A percentile compares a stretch with the other conserved stretches of the same genome.
These are phyloP conservation scores for Chlorella sp. DNA, from an alignment of 139 green algal genomes.

Conservation along the genomic window DNA sequence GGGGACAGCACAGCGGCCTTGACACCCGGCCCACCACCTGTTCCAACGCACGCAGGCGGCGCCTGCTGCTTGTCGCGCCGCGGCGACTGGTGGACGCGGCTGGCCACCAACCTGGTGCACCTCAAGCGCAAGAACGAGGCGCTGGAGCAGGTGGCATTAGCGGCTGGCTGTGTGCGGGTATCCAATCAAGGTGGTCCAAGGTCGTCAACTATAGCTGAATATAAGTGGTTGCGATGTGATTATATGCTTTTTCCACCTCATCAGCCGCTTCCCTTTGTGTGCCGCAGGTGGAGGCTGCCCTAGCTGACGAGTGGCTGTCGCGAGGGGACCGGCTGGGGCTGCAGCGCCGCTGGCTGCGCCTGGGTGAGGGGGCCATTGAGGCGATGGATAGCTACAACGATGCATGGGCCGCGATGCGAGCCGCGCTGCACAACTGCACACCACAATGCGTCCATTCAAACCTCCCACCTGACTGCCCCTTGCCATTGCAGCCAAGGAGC, in stretches of 20 bases:
- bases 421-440: no score
- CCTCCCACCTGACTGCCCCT: no score
- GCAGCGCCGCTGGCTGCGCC: slow-evolving; percentile 77
- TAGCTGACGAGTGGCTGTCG: slow-evolving; percentile 77
- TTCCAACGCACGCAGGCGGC: slow-evolving; percentile 47
- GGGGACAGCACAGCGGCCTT: no score
- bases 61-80: slow-evolving; percentile 64
- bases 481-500: slow-evolving; percentile 62
- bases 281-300: slow-evolving; percentile 59
- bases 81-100: slow-evolving; percentile 84
- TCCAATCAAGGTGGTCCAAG: background rate
- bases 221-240: no score
- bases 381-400: no score
- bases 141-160: no score
- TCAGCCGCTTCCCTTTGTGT: no score
- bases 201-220: no score
- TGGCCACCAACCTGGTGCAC: slow-evolving; percentile 84
- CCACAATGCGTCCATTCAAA: no score
- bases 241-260: no score
- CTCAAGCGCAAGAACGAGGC: slow-evolving; percentile 9
- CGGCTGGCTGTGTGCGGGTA: no score
- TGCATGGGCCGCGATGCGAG: no score
- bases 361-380: slow-evolving; percentile 44
- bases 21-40: background rate
- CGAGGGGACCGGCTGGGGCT: slow-evolving; percentile 70